A percentile compares a stretch with the other conserved stretches of the same genome.
These are phyloP conservation scores for Botrytis tulipae DNA, from an alignment of 2,329 filamentous ascomycete genomes.

Conservation along the genomic window DNA sequence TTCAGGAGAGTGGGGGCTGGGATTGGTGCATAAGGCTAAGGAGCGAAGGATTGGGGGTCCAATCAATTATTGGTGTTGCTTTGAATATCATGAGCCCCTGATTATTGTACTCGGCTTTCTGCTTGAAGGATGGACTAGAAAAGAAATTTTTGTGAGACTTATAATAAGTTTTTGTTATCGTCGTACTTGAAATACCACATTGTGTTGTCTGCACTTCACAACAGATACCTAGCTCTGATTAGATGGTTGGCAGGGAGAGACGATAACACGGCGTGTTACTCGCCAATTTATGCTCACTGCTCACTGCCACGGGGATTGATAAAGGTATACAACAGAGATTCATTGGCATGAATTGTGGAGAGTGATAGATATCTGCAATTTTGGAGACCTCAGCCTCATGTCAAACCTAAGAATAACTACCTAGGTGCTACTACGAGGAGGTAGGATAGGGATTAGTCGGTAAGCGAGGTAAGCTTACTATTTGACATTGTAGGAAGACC, in stretches of 20 bases:
- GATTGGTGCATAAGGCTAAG: slow-evolving; percentile 4
- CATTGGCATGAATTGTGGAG: neutral
- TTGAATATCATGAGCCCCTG: neutral
- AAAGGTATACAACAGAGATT: neutral
- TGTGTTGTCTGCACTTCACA: neutral
- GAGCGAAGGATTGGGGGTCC: slow-evolving; percentile 4
- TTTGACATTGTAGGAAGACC: neutral
- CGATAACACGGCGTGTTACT: neutral
- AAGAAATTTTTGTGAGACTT: neutral
- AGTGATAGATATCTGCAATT: neutral
- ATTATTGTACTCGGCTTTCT: neutral
- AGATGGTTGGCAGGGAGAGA: neutral
- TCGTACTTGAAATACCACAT: neutral
- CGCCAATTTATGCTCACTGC: slow-evolving; percentile 2
- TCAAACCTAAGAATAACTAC: neutral
- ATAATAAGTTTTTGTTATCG: neutral
- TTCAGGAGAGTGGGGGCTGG: neutral
- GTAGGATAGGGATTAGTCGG: neutral
- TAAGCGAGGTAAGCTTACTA: slow-evolving; percentile 7
- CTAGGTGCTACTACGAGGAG: neutral
- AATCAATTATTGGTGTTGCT: neutral
- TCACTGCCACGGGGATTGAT: neutral
- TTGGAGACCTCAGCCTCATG: neutral
- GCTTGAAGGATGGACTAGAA: neutral
- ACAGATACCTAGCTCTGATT: no score